Conservation (phyloP, 2,329 filamentous ascomycete genomes). For the Colletotrichum viniferum region DNA sequence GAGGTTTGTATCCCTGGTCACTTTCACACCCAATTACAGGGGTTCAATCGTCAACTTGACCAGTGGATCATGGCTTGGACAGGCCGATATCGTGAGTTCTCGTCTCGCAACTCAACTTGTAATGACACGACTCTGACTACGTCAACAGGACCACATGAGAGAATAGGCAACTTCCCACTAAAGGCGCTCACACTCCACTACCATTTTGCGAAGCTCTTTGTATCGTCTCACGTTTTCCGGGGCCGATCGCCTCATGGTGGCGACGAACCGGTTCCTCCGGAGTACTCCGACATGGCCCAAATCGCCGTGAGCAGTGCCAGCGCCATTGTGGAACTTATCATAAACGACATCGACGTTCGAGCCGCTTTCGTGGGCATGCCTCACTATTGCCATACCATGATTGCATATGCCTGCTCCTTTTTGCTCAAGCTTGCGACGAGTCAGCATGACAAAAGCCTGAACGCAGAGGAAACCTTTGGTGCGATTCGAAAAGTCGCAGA, state of each 20-base stretch:
- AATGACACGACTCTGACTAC: background rate
- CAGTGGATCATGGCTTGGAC: background rate
- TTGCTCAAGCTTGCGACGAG: background rate
- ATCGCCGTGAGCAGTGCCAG: background rate
- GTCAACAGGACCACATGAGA: background rate
- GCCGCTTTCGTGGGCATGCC: background rate
- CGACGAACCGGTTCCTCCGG: background rate
- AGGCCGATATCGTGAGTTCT: background rate
- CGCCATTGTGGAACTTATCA: background rate
- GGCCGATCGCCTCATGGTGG: background rate
- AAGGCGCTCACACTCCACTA: background rate
- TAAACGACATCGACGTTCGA: background rate
- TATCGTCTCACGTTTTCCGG: background rate
- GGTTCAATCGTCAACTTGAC: background rate
- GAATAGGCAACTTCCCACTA: background rate
- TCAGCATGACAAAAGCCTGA: background rate
- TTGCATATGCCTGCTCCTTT: background rate
- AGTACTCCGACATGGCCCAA: background rate
- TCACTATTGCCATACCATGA: background rate
- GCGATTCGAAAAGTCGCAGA: background rate
- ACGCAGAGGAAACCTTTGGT: background rate
- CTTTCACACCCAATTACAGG: background rate
- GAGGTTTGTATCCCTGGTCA: background rate
- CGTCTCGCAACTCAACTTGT: background rate
- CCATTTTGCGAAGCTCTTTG: background rate